Evolutionary conservation across 495 filamentous ascomycete species (phyloP).

Genomic region (Trypethelium eluteriae): DNA sequence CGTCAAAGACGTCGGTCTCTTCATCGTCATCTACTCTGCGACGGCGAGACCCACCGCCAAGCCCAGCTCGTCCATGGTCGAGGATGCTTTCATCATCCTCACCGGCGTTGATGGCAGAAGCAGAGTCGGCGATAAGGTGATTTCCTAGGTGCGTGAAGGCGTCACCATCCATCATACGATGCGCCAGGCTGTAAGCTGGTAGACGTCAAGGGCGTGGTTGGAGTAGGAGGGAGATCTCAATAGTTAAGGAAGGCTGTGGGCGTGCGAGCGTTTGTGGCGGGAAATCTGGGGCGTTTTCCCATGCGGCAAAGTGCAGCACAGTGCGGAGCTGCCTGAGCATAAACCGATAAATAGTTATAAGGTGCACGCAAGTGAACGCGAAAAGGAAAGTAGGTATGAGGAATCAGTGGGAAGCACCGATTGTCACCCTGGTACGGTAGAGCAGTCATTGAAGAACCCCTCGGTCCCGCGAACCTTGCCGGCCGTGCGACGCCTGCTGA

Average conservation of each 20-base stretch:
- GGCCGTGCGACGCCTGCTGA: too few relatives aligned
- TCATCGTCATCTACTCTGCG: conserved; percentile 78
- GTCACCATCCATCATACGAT: conserved; percentile 55
- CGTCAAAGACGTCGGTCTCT: conserved; percentile 69
- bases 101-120: conserved; percentile 66
- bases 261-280: conserved; percentile 3
- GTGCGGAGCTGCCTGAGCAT: background rate
- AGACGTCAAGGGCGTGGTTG: background rate
- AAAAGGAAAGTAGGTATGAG: background rate
- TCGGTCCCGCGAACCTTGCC: too few relatives aligned
- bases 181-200: background rate
- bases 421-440: too few relatives aligned
- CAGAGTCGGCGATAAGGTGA: conserved; percentile 66
- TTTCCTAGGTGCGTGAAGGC: conserved; percentile 82
- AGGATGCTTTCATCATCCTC: conserved; percentile 72
- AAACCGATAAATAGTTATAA: background rate
- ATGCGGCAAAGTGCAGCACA: background rate
- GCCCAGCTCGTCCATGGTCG: conserved; percentile 53
- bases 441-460: too few relatives aligned
- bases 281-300: background rate
- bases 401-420: too few relatives aligned
- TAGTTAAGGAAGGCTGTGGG: background rate
- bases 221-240: background rate
- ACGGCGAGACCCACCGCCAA: conserved; percentile 54
- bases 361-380: background rate